Base-by-base conservation (phyloP, 2,329 filamentous ascomycete species). In the Penicillium sp. region DNA sequence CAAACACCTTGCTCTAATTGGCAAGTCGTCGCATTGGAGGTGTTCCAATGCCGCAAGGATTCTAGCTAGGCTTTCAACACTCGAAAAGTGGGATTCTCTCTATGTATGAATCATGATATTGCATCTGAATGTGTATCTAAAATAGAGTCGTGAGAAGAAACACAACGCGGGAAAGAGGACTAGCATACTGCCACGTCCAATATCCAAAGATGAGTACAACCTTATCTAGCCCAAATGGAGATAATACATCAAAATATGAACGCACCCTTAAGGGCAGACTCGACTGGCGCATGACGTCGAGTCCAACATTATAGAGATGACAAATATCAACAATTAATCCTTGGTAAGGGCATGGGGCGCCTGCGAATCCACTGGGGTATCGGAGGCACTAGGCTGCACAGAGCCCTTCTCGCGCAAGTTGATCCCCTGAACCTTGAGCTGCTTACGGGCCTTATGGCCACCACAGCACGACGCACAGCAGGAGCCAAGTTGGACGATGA, bases 401-500 rank as follows among this genome's bases (percentile, higher is more conserved):
- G 56, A 52, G 1, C 55, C 35, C 54, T 65, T 66, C 53, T 69
- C 66, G 12, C 28, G 63, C 48, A 60, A 39, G 15, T 68, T 54
- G 2, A 66, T 38, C 22, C 62, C 64, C 58, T 63, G 50, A 5
- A 54, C 54, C 56, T 71, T 73, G 38, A 76, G 62, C 60, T 72
- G 63, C 58, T 74, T 75, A n/a, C 74, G 68, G 0, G 72, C 72
- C 61, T 73, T 76, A 5, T 72, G 72, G 6, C 75, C 76, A 28
- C 77, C 75, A 53, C 77, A 79, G 59, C 78, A 79, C 22, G 77
- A 72, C 14, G 90, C 96, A 75, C 92, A 96, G 67, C 88, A 90
- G 75, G 94, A 83, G 35, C 88, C 86, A 31, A 89, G 79, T 74
- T 96, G 91, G 20, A 96, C 80, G 35, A 90, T 73, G 68, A 90